A percentile compares a stretch with the other conserved stretches of the same genome.
Evolutionary conservation across 1,284 basidiomycete species (phyloP).

Genomic region (Tilletiaria anomala): DNA sequence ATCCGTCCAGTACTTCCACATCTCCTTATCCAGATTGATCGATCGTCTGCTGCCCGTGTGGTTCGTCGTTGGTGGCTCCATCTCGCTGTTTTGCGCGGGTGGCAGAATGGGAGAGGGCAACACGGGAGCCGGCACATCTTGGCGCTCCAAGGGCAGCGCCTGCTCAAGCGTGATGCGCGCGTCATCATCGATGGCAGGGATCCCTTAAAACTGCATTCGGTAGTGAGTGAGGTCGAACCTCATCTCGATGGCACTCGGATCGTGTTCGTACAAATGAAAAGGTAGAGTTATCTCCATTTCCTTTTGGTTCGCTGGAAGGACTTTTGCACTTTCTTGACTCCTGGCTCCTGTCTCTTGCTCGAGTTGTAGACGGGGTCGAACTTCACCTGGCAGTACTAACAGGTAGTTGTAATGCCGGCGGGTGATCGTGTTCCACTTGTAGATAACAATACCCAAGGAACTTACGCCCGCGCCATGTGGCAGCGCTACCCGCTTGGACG

Average conservation of each 20-base stretch:
- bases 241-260: slow-evolving; percentile 52
- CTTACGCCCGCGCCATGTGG: slow-evolving; percentile 49
- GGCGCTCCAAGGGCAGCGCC: no score
- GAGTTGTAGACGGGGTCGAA: slow-evolving; percentile 39
- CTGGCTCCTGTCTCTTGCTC: no score
- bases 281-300: slow-evolving; percentile 49
- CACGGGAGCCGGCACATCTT: no score
- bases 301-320: slow-evolving; percentile 43
- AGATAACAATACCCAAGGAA: slow-evolving; percentile 51
- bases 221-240: slow-evolving; percentile 48
- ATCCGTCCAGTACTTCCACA: slow-evolving; percentile 47
- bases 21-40: slow-evolving; percentile 50
- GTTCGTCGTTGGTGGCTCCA: no score
- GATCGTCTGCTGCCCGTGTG: slow-evolving; percentile 48
- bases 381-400: slow-evolving; percentile 41
- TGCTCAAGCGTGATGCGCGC: no score
- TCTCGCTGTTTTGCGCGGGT: no score
- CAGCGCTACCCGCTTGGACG: slow-evolving; percentile 48
- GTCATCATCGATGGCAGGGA: no score
- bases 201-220: slow-evolving; percentile 47
- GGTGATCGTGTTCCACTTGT: slow-evolving; percentile 48
- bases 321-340: slow-evolving; percentile 40
- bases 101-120: no score
- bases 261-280: slow-evolving; percentile 47
- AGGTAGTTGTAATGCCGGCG: slow-evolving; percentile 50